Base-by-base conservation (phyloP, 2,329 filamentous ascomycete species). In the Furcasterigmium sp. region DNA sequence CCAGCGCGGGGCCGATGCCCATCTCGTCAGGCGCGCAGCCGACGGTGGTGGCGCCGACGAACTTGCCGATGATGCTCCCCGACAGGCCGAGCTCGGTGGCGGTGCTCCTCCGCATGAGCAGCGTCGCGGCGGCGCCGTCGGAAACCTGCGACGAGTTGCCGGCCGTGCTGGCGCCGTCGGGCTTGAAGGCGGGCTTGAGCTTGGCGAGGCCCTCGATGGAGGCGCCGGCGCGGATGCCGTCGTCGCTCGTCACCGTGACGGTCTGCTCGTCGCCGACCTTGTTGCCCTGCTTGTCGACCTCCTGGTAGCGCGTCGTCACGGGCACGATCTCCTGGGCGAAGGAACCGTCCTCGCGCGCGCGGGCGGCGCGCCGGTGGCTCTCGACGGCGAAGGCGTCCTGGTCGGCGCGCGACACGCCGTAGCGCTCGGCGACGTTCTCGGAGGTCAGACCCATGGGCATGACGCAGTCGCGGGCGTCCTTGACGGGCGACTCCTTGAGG, bases 401-500 rank as follows among this genome's bases (percentile, higher is more conserved):
- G 49, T 94, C 89, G 3, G 70, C 74, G 19, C 91, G 70, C 5
- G 68, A 76, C 19, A 96, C 79, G 9, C 78, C 78, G 58, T 95
- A 94, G 37, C 90, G 70, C 53, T 73, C 68, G 0, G 91, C 88
- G 0, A 96, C 89, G 55, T 95, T 95, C 72, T 96, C 91, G 5
- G 82, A 84, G 11, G 91, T 96, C 46, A 91, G 66, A 0, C 91
- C 91, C 91, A 96, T 96, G 53, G 84, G 81, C 91, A 95, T 94
- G 60, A 96, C 80, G 61, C 91, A 95, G 61, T 95, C 91, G 34
- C 77, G 70, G 4, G 87, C 86, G 50, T 94, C 83, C 56, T 84
- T 75, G 9, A 77, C 75, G 2, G 68, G 64, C 4, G 76, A 82
- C 2, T 84, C 76, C 54, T 71, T 78, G 47, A 95, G 68, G 41